Evolutionary conservation across 192 early-diverging fungal genomes (phyloP), one percentile per base, ranked within the genome.

Genomic region (Backusella circina): DNA sequence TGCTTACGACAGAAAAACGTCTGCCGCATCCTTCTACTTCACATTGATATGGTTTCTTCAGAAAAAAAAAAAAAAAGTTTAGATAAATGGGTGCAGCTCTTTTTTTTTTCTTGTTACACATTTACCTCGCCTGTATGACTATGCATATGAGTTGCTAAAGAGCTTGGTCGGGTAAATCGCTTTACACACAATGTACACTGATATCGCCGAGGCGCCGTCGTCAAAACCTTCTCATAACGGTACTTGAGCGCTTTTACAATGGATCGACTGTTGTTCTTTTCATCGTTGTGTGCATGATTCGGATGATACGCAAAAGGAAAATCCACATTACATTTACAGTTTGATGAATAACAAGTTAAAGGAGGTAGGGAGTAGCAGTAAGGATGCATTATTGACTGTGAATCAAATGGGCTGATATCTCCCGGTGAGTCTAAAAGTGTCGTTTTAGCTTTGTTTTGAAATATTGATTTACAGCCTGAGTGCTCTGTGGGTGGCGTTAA

Each of bases 1-100:
- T 91, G 77, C 89, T 90, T 73, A 89, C 84, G 15, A 91, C 90
- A 2, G 90, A 91, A 75, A 91, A 91, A 47, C 80, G 76, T 76
- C 89, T 86, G n/a, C 88, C 88, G 71, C 90, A 91, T 35, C 86
- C 78, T 44, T 86, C 83, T 39, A 85, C 82, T 18, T 81, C 79
- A 47, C 90, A 91, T 81, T 85, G 82, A 64, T 73, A 80, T 38
- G 81, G 78, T 75, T 79, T 79, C 78, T 79, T n/a, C n/a, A n/a
- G n/a, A n/a, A n/a, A 35, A 21, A 32, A 47, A 5, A 18, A 0
- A 54, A 44, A n/a, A 8, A 64, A 38, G 12, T 15, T 68, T 26
- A 38, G n/a, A 50, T 50, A 68, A 76, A 67, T 5, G 37, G 26
- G 10, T 26, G 5, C 2, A 47, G 28, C 33, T 9, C 0, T 10